Base-by-base conservation (phyloP, 2,329 filamentous ascomycete species). In the Dactylellina haptotyla region DNA sequence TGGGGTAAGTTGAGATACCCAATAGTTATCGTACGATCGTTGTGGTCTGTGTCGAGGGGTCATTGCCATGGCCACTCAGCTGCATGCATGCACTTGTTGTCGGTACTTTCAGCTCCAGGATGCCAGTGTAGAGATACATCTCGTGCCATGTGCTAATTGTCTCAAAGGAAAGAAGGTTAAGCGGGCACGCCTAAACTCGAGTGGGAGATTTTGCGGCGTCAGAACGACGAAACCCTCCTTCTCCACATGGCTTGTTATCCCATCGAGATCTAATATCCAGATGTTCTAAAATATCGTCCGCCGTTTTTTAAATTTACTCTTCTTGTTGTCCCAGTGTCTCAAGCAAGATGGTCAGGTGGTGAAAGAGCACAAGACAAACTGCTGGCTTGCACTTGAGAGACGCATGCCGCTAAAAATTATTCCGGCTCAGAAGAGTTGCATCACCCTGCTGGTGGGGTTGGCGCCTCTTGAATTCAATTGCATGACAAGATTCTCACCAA, bases 371-470 rank as follows among this genome's bases (percentile, higher is more conserved):
- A 41, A 34, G 41, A 16, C 32, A 26, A n/a, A n/a, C n/a, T n/a
- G 4, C 8, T 34, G 14, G 26, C 18, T 12, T 43, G 28, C 8
- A 28, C 50, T 41, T 57, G 30, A 50, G 37, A 28, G 20, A 34
- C 64, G 57, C 64, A 57, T 30, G 18, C 37, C 46, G 28, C 8
- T 43, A 63, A 46, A 71, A 71, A 37, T 64, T 63, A 46, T 71
- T 51, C 66, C 50, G 66, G 34, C 2, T n/a, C n/a, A 3, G 30
- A 45, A 26, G 45, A 67, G 25, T 61, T 28, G 46, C 16, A 18
- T 53, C 20, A 54, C 18, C 34, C 41, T 4, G 39, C 4, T 43
- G 12, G 30, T 12, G n/a, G 2, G 16, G 12, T n/a, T 9, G 16
- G 20, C 48, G 18, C 10, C 18, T 14, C 10, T 30, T 18, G 9